These are phyloP conservation scores for Neocatenulostroma microsporum DNA, from an alignment of 2,329 filamentous ascomycete species.

Conservation along the genomic window DNA sequence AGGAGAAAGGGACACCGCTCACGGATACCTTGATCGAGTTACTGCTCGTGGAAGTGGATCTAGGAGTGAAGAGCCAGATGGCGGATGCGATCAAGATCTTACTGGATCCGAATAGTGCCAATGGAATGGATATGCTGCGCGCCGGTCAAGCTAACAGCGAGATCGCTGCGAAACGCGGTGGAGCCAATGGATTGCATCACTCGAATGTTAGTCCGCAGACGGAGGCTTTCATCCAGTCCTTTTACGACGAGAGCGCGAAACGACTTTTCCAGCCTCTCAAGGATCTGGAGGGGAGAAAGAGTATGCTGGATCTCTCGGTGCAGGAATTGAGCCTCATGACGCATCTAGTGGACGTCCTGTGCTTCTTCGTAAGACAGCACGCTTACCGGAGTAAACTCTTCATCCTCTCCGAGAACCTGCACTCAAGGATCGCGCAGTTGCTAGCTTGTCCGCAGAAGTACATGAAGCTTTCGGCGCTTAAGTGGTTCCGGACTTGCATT, in stretches of 20 bases:
- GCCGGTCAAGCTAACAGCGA: conserved; percentile 52
- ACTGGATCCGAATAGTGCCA: conserved; percentile 62
- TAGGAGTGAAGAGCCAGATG: conserved; percentile 92
- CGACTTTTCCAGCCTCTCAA: conserved; percentile 82
- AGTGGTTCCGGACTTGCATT: conserved; percentile 85
- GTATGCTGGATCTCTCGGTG: conserved; percentile 55
- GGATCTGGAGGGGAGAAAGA: conserved; percentile 58
- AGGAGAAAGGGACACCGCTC: conserved; percentile 74
- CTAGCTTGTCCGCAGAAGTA: conserved; percentile 82
- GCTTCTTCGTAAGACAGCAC: conserved; percentile 89
- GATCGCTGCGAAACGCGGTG: conserved; percentile 52
- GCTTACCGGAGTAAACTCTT: conserved; percentile 80
- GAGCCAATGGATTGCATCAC: neutral
- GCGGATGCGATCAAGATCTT: conserved; percentile 92
- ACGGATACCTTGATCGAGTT: conserved; percentile 92
- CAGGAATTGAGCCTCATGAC: conserved; percentile 85
- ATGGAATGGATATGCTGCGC: conserved; percentile 53
- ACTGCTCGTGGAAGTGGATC: conserved; percentile 79
- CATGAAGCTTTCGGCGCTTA: conserved; percentile 80
- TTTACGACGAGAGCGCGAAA: conserved; percentile 80
- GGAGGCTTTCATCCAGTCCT: conserved; percentile 74
- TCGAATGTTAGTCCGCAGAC: conserved; percentile 53
- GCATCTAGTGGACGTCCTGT: conserved; percentile 85
- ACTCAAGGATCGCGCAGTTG: conserved; percentile 72
- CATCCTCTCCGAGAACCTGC: conserved; percentile 70